Evolutionary conservation across 2,329 filamentous ascomycete genomes (phyloP).

Genomic region (Nemania diffusa): DNA sequence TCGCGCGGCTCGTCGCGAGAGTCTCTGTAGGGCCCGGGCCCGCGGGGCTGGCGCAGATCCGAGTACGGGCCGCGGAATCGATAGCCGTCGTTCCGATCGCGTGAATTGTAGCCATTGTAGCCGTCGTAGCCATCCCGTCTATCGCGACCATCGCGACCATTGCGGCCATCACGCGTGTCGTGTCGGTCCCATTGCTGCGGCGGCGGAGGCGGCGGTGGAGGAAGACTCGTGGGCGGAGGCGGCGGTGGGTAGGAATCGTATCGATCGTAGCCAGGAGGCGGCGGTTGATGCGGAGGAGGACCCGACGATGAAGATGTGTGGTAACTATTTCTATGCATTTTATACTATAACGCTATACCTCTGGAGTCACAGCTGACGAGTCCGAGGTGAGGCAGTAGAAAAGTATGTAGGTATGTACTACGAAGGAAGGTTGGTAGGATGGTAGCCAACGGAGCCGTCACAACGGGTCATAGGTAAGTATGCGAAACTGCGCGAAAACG

Average conservation of each 20-base stretch:
- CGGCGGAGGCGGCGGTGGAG: constrained; percentile 14
- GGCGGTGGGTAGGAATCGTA: constrained; percentile 36
- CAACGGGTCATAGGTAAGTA: too few relatives aligned
- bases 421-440: not conserved
- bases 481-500: not conserved
- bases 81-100: constrained; percentile 36
- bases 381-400: not conserved
- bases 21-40: constrained; percentile 24
- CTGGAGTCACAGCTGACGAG: not conserved
- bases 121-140: constrained; percentile 21
- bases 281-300: constrained; percentile 24
- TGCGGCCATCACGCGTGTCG: constrained; percentile 31
- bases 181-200: constrained; percentile 30
- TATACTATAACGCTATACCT: constrained; percentile 7
- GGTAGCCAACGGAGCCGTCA: too few relatives aligned
- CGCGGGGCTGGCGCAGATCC: constrained; percentile 39
- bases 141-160: too few relatives aligned
- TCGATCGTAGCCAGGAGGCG: constrained; percentile 28
- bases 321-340: constrained; percentile 27
- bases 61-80: constrained; percentile 45
- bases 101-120: constrained; percentile 27
- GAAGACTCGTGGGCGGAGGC: constrained; percentile 24
- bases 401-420: not conserved
- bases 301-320: constrained; percentile 28
- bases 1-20: constrained; percentile 33